Conservation (phyloP, 2,329 filamentous ascomycete species). For the Talaromyces amestolkiae region DNA sequence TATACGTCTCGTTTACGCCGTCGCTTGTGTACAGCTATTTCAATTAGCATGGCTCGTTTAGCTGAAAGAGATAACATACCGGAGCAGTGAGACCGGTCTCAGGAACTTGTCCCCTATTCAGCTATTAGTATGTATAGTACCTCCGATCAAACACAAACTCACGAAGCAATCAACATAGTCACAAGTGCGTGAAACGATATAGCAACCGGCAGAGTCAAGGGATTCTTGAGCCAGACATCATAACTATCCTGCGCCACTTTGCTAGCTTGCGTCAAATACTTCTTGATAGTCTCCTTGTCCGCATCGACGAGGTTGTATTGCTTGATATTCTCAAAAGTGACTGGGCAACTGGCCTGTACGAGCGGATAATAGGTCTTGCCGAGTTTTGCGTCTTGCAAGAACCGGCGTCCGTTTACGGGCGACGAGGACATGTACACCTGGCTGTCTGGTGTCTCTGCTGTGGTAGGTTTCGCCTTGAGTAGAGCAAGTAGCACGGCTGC, state of each 20-base stretch:
- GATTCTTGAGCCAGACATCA: background rate
- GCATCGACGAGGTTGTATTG: background rate
- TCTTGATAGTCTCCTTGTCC: conserved; percentile 11
- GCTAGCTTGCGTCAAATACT: conserved; percentile 4
- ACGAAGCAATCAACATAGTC: background rate
- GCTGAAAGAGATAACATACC: background rate
- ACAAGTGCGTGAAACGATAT: background rate
- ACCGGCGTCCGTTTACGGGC: conserved; percentile 14
- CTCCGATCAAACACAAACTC: background rate
- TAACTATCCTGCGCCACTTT: conserved; percentile 8
- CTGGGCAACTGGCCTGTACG: background rate
- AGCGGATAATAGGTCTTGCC: conserved; percentile 13
- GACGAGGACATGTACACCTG: background rate
- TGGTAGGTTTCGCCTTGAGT: conserved; percentile 3
- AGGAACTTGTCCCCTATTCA: background rate
- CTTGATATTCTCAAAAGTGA: conserved; percentile 10
- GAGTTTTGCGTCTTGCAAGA: conserved; percentile 5
- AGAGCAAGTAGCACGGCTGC: conserved; percentile 15
- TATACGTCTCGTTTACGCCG: conserved; percentile 15
- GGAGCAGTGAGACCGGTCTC: background rate
- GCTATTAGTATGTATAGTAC: background rate
- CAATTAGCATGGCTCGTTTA: background rate
- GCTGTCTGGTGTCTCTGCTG: conserved; percentile 2
- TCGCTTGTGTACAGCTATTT: conserved; percentile 16
- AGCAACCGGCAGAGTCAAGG: background rate